Percentiles rank a stretch among this genome's conserved stretches.
Evolutionary conservation across 441 rosid species (phyloP).

Genomic region (Melastoma candidum): DNA sequence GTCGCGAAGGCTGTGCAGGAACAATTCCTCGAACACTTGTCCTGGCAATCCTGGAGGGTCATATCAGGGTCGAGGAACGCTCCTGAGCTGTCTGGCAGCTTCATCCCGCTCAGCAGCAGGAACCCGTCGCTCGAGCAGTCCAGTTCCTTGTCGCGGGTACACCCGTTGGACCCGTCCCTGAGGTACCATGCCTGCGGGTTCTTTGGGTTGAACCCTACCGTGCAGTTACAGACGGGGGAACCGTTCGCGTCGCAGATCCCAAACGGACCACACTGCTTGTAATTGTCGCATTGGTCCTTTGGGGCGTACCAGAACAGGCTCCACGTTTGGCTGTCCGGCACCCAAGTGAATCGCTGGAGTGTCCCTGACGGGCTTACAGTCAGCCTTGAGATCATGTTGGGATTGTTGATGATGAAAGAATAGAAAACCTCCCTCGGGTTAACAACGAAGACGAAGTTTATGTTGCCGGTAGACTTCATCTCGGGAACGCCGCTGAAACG

Average conservation of each 20-base stretch:
- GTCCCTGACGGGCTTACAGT: conserved; percentile 31
- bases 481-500: conserved; percentile 81
- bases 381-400: conserved; percentile 37
- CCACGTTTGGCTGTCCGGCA: conserved; percentile 36
- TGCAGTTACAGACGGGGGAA: conserved; percentile 68
- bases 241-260: conserved; percentile 56
- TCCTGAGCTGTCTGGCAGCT: conserved; percentile 49
- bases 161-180: conserved; percentile 63
- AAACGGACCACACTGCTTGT: conserved; percentile 42
- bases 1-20: conserved; percentile 59
- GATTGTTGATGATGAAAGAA: conserved; percentile 24
- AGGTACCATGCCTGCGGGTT: conserved; percentile 48
- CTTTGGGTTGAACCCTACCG: conserved; percentile 46
- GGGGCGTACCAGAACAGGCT: conserved; percentile 64
- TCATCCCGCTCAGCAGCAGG: conserved; percentile 37
- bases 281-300: conserved; percentile 66
- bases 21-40: conserved; percentile 43
- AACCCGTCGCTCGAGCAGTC: conserved; percentile 45
- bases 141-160: conserved; percentile 39
- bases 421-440: conserved; percentile 35
- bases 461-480: conserved; percentile 39
- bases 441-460: conserved; percentile 33
- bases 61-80: conserved; percentile 34
- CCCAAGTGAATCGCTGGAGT: conserved; percentile 55
- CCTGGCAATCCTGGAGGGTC: conserved; percentile 40